These are phyloP conservation scores for Hypoxylon subgilvum DNA, from an alignment of 495 filamentous ascomycete species.

Conservation along the genomic window DNA sequence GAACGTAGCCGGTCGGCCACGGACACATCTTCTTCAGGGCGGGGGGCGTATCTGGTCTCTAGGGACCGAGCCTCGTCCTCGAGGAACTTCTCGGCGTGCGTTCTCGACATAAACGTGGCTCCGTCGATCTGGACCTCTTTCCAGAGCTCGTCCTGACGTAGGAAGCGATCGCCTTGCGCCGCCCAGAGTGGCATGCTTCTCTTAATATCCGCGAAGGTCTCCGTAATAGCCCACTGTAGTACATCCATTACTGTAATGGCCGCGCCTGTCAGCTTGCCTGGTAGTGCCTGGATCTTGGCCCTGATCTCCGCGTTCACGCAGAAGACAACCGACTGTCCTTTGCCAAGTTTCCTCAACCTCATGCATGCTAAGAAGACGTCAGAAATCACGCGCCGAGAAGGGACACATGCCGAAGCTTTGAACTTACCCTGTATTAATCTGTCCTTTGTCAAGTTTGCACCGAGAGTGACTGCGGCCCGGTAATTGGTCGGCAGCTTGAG, in stretches of 20 bases:
- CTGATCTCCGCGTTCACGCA: slow-evolving; percentile 61
- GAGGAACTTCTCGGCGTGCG: slow-evolving; percentile 54
- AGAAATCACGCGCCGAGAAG: background rate
- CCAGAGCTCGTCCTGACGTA: slow-evolving; percentile 45
- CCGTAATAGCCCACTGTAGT: slow-evolving; percentile 63
- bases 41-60: slow-evolving; percentile 26
- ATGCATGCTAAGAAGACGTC: slow-evolving; percentile 66
- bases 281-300: slow-evolving; percentile 44
- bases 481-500: slow-evolving; percentile 66
- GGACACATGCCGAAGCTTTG: background rate
- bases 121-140: background rate
- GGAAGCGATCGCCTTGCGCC: slow-evolving; percentile 60
- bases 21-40: slow-evolving; percentile 1
- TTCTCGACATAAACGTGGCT: slow-evolving; percentile 20
- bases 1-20: background rate
- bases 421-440: slow-evolving; percentile 74
- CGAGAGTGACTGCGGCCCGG: slow-evolving; percentile 72
- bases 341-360: slow-evolving; percentile 67
- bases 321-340: slow-evolving; percentile 68
- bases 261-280: background rate
- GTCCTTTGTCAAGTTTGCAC: slow-evolving; percentile 72
- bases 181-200: slow-evolving; percentile 65
- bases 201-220: slow-evolving; percentile 58
- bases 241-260: slow-evolving; percentile 57
- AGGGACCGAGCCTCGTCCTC: slow-evolving; percentile 40